Base-by-base conservation (phyloP, 768 basidiomycete species). In the Naematelia aurantialba region DNA sequence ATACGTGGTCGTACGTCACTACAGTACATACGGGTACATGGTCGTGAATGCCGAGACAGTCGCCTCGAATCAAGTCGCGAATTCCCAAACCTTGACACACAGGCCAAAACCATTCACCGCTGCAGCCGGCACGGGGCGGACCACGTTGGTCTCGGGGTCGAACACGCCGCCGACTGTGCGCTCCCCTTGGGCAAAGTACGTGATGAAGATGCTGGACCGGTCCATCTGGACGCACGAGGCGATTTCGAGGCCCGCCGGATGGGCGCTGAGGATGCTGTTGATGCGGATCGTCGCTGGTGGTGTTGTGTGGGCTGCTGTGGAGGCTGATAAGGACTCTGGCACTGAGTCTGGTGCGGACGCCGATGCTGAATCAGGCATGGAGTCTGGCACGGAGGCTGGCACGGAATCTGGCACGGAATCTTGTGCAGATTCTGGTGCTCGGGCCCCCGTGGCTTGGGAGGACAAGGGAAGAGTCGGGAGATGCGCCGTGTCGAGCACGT, bases 221-320 rank as follows among this genome's bases (percentile, higher is more conserved):
- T 65, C 64, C 29, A 69, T 52, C 39, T 69, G 67, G 0, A 66
- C 31, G 39, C 67, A 69, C 1, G 67, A 65, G 30, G 61, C 26
- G 21, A 56, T 27, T 17, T 19, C 8, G n/a, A 62, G 24, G 1
- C 58, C 64, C 22, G 51, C 29, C 11, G 27, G 21, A 49, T 60
- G 46, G n/a, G 60, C 26, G 34, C 25, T 26, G 2, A 56, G 29
- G 3, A 31, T 39, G 3, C 5, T 14, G 34, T 52, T 26, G 50
- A 52, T 8, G 11, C 22, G 21, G 39, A 26, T 53, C 44, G 45
- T 24, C 45, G 22, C 12, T 44, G 44, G n/a, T 14, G 44, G 5
- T 11, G 42, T 27, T 49, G n/a, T 25, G 46, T 34, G 19, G 56
- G 10, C 5, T 52, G 48, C 11, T 52, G 42, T 56, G 44, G 34